Percentiles rank a stretch among this genome's conserved stretches.
Conservation (phyloP, 164 flowering plant genomes). For the Cinnamomum chago region DNA sequence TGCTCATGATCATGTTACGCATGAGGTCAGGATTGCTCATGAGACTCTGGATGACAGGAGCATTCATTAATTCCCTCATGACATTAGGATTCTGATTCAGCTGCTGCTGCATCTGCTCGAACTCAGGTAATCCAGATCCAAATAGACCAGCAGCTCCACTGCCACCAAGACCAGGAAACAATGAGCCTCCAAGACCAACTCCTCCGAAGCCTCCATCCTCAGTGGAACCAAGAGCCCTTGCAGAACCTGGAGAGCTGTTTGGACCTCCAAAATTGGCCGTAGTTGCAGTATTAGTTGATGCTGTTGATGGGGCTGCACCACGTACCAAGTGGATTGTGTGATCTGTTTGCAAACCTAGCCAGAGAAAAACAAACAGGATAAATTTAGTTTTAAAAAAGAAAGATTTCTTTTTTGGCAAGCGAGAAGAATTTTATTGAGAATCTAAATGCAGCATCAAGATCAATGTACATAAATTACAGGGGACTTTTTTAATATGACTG, state of each 20-base stretch:
- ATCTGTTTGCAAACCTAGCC: slow-evolving; percentile 68
- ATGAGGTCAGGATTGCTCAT: slow-evolving; percentile 91
- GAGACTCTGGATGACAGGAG: slow-evolving; percentile 73
- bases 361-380: background rate
- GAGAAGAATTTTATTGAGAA: too few relatives aligned
- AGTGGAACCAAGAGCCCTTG: slow-evolving; percentile 32
- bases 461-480: too few relatives aligned
- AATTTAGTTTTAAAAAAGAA: too few relatives aligned
- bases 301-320: slow-evolving; percentile 49
- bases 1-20: slow-evolving; percentile 79
- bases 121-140: slow-evolving; percentile 80
- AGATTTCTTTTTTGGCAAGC: too few relatives aligned
- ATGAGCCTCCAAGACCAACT: slow-evolving; percentile 46
- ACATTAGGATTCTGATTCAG: slow-evolving; percentile 82
- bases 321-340: slow-evolving; percentile 87
- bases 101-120: slow-evolving; percentile 83
- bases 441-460: too few relatives aligned
- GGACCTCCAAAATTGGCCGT: slow-evolving; percentile 35
- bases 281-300: slow-evolving; percentile 36
- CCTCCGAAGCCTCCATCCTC: slow-evolving; percentile 51
- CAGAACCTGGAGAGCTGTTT: slow-evolving; percentile 22
- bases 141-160: slow-evolving; percentile 48
- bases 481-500: too few relatives aligned
- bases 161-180: slow-evolving; percentile 62
- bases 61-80: slow-evolving; percentile 93